Evolutionary conservation across 805 yeast species (phyloP).

Genomic region (Yarrowia divulgata): DNA sequence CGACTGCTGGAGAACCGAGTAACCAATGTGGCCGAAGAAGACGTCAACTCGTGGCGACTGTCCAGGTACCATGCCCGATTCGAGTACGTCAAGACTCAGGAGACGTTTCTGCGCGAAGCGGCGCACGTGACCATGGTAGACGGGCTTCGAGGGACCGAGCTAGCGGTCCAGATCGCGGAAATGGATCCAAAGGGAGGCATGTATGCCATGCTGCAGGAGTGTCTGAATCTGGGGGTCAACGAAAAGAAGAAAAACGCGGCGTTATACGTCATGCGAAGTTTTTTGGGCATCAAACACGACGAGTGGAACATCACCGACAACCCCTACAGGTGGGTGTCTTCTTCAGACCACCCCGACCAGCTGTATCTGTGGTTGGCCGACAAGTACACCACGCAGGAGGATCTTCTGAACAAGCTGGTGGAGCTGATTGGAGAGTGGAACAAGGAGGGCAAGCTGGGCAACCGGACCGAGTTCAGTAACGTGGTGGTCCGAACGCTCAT

Average conservation of each 20-base stretch:
- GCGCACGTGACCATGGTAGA: background rate
- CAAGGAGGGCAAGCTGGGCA: background rate
- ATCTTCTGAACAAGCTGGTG: background rate
- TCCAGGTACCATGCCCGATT: background rate
- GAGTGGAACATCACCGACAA: background rate
- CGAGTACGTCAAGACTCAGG: conserved; percentile 11
- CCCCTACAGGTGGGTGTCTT: background rate
- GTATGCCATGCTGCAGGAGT: conserved; percentile 16
- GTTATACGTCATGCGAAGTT: background rate
- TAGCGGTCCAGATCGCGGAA: background rate
- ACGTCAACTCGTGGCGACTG: background rate
- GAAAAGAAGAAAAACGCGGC: background rate
- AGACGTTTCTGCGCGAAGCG: background rate
- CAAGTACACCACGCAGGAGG: background rate
- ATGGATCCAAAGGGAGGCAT: background rate
- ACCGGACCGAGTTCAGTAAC: background rate
- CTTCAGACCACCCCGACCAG: background rate
- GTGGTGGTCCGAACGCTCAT: background rate
- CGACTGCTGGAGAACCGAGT: conserved; percentile 7
- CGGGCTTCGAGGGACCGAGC: background rate
- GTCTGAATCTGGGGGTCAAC: background rate
- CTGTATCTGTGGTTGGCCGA: conserved; percentile 26
- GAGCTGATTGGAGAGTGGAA: conserved; percentile 19
- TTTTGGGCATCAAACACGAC: conserved; percentile 5
- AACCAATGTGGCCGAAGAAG: background rate